phyloP scores from a whole-genome alignment of 2,329 filamentous ascomycete genomes.

The Aspergillus felis region DNA sequence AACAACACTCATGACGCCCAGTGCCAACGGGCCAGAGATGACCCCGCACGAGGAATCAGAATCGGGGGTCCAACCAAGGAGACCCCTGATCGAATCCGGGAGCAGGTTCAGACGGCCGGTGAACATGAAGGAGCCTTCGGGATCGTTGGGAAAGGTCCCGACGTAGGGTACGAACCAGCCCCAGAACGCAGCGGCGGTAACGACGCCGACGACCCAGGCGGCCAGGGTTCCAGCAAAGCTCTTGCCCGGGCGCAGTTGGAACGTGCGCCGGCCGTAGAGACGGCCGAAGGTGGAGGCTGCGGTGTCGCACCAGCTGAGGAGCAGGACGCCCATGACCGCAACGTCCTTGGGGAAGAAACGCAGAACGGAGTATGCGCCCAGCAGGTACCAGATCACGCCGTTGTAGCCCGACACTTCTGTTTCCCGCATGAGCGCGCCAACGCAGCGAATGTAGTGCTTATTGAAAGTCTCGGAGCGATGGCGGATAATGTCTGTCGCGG shows the following conservation, averaged over 20 bases:
- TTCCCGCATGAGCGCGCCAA: constrained; percentile 95
- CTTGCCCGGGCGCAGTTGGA: constrained; percentile 79
- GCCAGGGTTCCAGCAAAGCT: constrained; percentile 84
- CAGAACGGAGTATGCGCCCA: constrained; percentile 83
- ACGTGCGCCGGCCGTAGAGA: constrained; percentile 84
- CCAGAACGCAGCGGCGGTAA: constrained; percentile 82
- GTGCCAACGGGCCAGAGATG: constrained; percentile 66
- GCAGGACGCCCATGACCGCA: constrained; percentile 79
- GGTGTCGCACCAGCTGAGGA: constrained; percentile 97
- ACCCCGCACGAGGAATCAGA: constrained; percentile 52
- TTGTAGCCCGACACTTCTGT: constrained; percentile 93
- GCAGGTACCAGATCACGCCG: constrained; percentile 92
- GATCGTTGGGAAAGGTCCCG: constrained; percentile 65
- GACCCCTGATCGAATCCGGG: constrained; percentile 55
- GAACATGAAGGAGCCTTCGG: constrained; percentile 73
- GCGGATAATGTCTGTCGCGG: constrained; percentile 73
- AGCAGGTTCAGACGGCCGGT: constrained; percentile 66
- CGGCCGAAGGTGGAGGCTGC: constrained; percentile 92
- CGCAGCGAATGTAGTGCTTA: constrained; percentile 73
- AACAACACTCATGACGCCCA: constrained; percentile 77
- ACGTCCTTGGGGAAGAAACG: constrained; percentile 90
- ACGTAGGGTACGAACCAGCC: constrained; percentile 72
- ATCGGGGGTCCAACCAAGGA: constrained; percentile 58
- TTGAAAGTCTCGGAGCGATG: constrained; percentile 81
- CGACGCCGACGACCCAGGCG: constrained; percentile 76